Conservation (phyloP, 2,329 filamentous ascomycete genomes). For the Monilinia fructicola region DNA sequence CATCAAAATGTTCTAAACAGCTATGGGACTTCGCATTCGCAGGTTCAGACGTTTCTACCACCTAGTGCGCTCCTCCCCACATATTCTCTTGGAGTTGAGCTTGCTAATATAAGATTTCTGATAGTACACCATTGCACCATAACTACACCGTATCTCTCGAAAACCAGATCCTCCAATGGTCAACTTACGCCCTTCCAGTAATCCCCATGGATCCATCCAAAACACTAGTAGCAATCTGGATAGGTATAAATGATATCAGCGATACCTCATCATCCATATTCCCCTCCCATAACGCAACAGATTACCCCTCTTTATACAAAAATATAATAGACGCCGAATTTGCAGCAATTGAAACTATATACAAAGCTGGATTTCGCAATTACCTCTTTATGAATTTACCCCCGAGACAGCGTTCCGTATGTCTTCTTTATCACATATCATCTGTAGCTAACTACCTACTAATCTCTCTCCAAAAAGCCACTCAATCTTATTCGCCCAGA, state of each 20-base stretch:
- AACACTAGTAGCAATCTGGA: conserved; percentile 53
- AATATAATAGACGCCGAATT: conserved; percentile 46
- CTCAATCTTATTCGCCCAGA: conserved; percentile 37
- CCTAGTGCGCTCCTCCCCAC: conserved; percentile 15
- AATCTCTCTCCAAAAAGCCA: conserved; percentile 8
- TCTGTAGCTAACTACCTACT: neutral
- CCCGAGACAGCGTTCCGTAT: conserved; percentile 47
- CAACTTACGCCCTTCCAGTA: conserved; percentile 42
- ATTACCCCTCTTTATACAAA: conserved; percentile 49
- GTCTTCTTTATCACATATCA: conserved; percentile 3
- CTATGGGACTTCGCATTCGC: conserved; percentile 59
- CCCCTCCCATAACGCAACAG: conserved; percentile 42
- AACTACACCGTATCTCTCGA: conserved; percentile 50
- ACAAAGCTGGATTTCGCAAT: conserved; percentile 46
- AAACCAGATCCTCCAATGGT: conserved; percentile 52
- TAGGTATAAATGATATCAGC: conserved; percentile 57
- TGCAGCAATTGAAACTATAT: conserved; percentile 44
- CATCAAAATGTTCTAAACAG: conserved; percentile 47
- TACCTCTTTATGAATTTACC: conserved; percentile 54
- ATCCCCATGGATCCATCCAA: conserved; percentile 39
- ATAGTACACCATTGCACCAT: conserved; percentile 51
- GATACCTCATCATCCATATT: conserved; percentile 48
- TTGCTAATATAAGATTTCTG: neutral
- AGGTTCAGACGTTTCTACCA: conserved; percentile 49
- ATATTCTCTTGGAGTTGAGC: no score